Percentiles rank a stretch among this genome's conserved stretches.
Conservation (phyloP, 805 yeast species). For the Gaillardinia entomophila region DNA sequence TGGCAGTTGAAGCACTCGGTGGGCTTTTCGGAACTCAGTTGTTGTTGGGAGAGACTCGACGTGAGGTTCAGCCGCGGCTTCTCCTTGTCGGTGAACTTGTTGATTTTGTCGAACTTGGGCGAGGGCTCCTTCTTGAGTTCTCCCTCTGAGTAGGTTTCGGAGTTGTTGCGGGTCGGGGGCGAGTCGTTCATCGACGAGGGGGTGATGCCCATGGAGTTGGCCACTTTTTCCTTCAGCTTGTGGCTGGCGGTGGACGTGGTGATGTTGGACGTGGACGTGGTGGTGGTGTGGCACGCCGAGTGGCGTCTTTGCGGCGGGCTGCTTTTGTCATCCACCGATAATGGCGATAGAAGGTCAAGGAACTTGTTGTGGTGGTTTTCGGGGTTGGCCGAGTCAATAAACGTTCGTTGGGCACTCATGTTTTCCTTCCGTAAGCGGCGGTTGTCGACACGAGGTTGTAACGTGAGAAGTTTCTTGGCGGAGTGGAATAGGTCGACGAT, state of each 20-base stretch:
- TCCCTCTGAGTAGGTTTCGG: slow-evolving; percentile 1
- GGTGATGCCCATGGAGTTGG: slow-evolving; percentile 11
- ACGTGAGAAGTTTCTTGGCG: slow-evolving; percentile 32
- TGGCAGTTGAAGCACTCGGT: slow-evolving; percentile 54
- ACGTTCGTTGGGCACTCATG: slow-evolving; percentile 17
- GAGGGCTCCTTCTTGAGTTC: slow-evolving; percentile 13
- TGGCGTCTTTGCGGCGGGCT: slow-evolving; percentile 4
- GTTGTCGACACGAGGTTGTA: slow-evolving; percentile 36
- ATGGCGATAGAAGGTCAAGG: slow-evolving; percentile 35
- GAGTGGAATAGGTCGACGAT: slow-evolving; percentile 37
- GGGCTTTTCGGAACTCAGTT: slow-evolving; percentile 4
- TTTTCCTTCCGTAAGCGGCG: slow-evolving; percentile 31
- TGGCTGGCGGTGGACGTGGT: not conserved
- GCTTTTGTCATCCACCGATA: slow-evolving; percentile 30
- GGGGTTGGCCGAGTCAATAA: slow-evolving; percentile 1
- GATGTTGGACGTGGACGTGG: not conserved
- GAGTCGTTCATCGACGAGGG: slow-evolving; percentile 25
- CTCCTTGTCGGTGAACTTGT: slow-evolving; percentile 1
- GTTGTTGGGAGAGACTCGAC: slow-evolving; percentile 1
- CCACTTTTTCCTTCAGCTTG: not conserved
- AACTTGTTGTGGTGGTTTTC: slow-evolving; percentile 14
- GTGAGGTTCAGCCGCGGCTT: not conserved
- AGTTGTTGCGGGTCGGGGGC: slow-evolving; percentile 10
- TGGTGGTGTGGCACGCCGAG: not conserved
- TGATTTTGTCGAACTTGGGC: slow-evolving; percentile 9